A percentile compares a stretch with the other conserved stretches of the same genome.
Conservation (phyloP, 495 filamentous ascomycete species). For the Tuber magnatum region DNA sequence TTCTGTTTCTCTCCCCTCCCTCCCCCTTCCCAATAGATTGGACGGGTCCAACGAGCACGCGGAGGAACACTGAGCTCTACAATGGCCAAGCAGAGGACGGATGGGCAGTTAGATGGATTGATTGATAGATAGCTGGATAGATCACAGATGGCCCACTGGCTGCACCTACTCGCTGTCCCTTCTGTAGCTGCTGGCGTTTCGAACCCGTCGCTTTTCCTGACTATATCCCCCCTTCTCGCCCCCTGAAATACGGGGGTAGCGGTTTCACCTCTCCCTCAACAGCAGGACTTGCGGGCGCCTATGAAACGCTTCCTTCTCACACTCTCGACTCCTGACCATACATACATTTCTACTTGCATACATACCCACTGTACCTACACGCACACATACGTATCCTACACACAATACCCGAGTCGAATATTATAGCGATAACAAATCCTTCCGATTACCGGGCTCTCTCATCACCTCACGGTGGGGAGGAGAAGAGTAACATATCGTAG, state of each 20-base stretch:
- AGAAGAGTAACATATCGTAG: background rate
- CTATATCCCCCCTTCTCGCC: background rate
- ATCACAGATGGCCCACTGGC: background rate
- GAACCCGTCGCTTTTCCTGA: background rate
- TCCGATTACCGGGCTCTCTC: background rate
- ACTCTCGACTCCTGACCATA: constrained; percentile 10
- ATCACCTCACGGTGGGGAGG: background rate
- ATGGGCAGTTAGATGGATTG: background rate
- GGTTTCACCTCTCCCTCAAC: constrained; percentile 34
- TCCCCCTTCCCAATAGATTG: background rate
- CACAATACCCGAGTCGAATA: constrained; percentile 20
- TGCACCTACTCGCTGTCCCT: background rate
- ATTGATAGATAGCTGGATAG: background rate
- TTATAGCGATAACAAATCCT: background rate
- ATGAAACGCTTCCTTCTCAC: constrained; percentile 25
- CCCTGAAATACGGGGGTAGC: constrained; percentile 28
- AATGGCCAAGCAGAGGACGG: background rate
- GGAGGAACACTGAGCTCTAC: background rate
- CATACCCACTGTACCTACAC: constrained; percentile 11
- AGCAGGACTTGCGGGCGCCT: constrained; percentile 34
- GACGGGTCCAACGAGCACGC: background rate
- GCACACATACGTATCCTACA: constrained; percentile 15
- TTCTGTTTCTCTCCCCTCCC: background rate
- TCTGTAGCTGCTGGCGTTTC: constrained; percentile 33
- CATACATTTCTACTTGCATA: constrained; percentile 16